Conservation (phyloP, 805 yeast genomes). For the Candida ipomoeae region DNA sequence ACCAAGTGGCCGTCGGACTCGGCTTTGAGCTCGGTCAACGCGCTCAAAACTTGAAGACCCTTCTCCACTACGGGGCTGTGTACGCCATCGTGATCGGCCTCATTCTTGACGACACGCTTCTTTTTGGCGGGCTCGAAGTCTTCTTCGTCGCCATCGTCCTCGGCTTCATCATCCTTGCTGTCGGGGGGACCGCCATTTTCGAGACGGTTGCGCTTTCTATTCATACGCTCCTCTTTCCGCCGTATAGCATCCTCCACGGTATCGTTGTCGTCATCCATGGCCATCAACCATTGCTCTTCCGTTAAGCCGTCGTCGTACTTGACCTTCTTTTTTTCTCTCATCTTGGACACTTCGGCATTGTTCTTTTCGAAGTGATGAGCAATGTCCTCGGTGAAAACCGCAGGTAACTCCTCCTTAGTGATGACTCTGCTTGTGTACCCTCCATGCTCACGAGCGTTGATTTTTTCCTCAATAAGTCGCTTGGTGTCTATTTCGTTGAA, state of each 20-base stretch:
- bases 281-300: conserved; percentile 38
- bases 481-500: conserved; percentile 61
- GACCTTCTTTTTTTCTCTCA: conserved; percentile 27
- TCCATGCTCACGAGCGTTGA: conserved; percentile 21
- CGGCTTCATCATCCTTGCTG: conserved; percentile 14
- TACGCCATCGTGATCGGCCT: conserved; percentile 19
- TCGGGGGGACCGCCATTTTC: conserved; percentile 10
- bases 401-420: conserved; percentile 24
- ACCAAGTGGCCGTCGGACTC: conserved; percentile 38
- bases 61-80: conserved; percentile 12
- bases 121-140: conserved; percentile 4
- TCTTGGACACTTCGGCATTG: conserved; percentile 22
- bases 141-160: conserved; percentile 18
- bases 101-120: conserved; percentile 19
- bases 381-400: conserved; percentile 25
- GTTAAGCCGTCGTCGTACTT: conserved; percentile 42
- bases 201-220: conserved; percentile 34
- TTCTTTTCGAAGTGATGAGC: conserved; percentile 25
- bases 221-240: conserved; percentile 44
- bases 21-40: conserved; percentile 37
- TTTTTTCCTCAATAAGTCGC: conserved; percentile 31
- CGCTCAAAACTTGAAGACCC: conserved; percentile 41
- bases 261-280: conserved; percentile 60
- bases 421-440: conserved; percentile 21
- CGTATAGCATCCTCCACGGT: conserved; percentile 56